These are phyloP conservation scores for Paramecium sonneborni DNA, from an alignment of 73 alveolate genomes.

Conservation along the genomic window DNA sequence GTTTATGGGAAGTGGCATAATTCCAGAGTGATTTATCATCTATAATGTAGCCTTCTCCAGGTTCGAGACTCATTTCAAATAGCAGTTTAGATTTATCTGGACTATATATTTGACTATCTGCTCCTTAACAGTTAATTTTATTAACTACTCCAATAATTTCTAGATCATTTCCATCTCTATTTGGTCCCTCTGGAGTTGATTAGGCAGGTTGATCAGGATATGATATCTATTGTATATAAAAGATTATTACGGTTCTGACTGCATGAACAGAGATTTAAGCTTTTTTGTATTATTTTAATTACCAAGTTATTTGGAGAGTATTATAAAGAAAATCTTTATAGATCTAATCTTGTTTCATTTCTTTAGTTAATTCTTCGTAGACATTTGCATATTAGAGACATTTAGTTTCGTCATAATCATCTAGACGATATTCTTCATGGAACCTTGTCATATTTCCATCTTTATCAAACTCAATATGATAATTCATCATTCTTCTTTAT, in stretches of 20 bases:
- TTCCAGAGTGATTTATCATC: slow-evolving; percentile 40
- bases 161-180: slow-evolving; percentile 42
- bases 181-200: slow-evolving; percentile 50
- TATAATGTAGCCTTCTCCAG: slow-evolving; percentile 37
- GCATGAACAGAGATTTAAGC: slow-evolving; percentile 28
- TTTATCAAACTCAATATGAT: slow-evolving; percentile 18
- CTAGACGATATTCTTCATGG: slow-evolving; percentile 46
- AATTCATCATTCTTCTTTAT: slow-evolving; percentile 39
- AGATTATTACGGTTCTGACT: not conserved
- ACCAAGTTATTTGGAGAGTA: slow-evolving; percentile 5
- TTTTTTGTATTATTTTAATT: not conserved
- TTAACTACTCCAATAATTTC: slow-evolving; percentile 26
- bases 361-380: slow-evolving; percentile 4
- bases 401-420: not conserved
- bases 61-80: slow-evolving; percentile 46
- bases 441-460: slow-evolving; percentile 9
- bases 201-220: slow-evolving; percentile 19
- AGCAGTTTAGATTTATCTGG: not conserved
- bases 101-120: slow-evolving; percentile 29
- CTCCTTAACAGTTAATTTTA: slow-evolving; percentile 3
- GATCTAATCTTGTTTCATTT: slow-evolving; percentile 2
- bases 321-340: slow-evolving; percentile 24
- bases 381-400: slow-evolving; percentile 27
- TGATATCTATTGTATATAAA: not conserved
- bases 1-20: slow-evolving; percentile 37